Percentiles rank a stretch among this genome's conserved stretches.
Conservation (phyloP, 2,329 filamentous ascomycete species). For the Aspergillus puulaauensis region DNA sequence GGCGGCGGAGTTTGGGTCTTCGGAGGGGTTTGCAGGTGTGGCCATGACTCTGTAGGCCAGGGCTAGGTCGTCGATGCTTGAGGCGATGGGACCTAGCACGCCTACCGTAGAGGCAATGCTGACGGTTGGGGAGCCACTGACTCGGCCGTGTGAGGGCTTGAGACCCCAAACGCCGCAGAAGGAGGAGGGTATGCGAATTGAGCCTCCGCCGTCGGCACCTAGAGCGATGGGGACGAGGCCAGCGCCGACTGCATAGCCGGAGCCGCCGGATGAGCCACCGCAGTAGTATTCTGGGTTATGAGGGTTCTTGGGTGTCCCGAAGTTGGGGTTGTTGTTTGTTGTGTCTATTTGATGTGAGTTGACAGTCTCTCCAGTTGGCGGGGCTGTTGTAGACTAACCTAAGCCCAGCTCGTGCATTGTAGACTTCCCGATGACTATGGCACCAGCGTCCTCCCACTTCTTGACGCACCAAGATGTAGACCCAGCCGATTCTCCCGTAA, state of each 20-base stretch:
- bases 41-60: slow-evolving; percentile 81
- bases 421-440: slow-evolving; percentile 71
- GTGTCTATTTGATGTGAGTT: slow-evolving; percentile 54
- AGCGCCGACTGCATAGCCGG: slow-evolving; percentile 66
- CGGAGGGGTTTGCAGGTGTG: slow-evolving; percentile 60
- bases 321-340: slow-evolving; percentile 76
- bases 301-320: slow-evolving; percentile 75
- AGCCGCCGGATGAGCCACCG: slow-evolving; percentile 78
- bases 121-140: slow-evolving; percentile 58
- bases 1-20: slow-evolving; percentile 57
- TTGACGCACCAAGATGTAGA: slow-evolving; percentile 68
- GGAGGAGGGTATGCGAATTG: slow-evolving; percentile 68
- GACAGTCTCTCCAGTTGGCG: neutral
- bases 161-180: slow-evolving; percentile 82
- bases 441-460: slow-evolving; percentile 72
- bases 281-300: slow-evolving; percentile 75
- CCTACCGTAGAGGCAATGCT: slow-evolving; percentile 62
- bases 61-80: slow-evolving; percentile 73
- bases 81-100: slow-evolving; percentile 73
- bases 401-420: slow-evolving; percentile 80
- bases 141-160: slow-evolving; percentile 73
- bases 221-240: slow-evolving; percentile 72
- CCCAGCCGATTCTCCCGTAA: slow-evolving; percentile 49
- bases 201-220: slow-evolving; percentile 75
- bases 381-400: slow-evolving; percentile 41